phyloP scores from a whole-genome alignment of 345 rosid species.

The Citropsis articulata region DNA sequence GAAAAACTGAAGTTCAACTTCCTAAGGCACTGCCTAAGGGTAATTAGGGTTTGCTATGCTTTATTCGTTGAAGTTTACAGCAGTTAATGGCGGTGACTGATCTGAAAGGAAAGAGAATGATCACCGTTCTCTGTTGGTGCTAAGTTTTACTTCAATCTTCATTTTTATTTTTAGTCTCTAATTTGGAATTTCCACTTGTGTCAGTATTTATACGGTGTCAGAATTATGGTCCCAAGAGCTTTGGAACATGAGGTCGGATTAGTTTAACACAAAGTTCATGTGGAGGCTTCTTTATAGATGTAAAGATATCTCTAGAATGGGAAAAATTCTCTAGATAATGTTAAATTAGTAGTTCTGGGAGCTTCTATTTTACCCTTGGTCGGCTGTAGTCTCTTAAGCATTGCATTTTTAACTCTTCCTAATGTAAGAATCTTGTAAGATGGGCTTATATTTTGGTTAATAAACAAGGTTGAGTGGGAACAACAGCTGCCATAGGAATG shows the following conservation, averaged over 20 bases:
- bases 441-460: neutral
- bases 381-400: neutral
- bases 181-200: neutral
- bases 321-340: neutral
- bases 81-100: neutral
- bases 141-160: neutral
- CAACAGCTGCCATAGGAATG: neutral
- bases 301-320: neutral
- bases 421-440: neutral
- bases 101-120: constrained; percentile 9
- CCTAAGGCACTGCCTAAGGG: neutral
- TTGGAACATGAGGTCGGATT: neutral
- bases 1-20: neutral
- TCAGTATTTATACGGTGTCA: neutral
- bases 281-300: neutral
- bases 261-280: neutral
- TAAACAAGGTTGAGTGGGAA: neutral
- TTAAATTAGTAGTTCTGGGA: constrained; percentile 1
- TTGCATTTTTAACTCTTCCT: neutral
- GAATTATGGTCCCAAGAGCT: neutral
- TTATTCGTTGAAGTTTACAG: neutral
- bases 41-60: neutral
- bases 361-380: neutral
- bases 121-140: neutral
- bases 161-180: neutral